These are phyloP conservation scores for Sphenostylis stenocarpa DNA, from an alignment of 306 rosid species.

Conservation along the genomic window DNA sequence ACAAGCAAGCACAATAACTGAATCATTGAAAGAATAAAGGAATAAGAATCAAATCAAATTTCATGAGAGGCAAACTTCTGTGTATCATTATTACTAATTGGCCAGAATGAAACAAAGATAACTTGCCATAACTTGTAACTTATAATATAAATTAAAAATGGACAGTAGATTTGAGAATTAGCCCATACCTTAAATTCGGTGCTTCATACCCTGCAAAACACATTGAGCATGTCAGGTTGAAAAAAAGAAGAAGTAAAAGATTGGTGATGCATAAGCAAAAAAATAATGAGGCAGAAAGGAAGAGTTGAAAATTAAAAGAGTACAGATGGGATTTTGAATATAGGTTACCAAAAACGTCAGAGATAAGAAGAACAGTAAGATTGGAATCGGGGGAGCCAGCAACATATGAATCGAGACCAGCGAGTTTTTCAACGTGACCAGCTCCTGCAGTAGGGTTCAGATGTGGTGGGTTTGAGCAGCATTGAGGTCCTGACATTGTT, in stretches of 20 bases:
- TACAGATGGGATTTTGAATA: neutral
- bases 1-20: neutral
- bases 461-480: constrained; percentile 33
- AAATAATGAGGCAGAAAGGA: neutral
- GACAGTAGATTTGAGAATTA: neutral
- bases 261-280: neutral
- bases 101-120: neutral
- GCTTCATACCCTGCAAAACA: constrained; percentile 67
- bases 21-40: neutral
- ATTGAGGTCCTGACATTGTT: constrained; percentile 9
- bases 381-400: constrained; percentile 58
- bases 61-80: neutral
- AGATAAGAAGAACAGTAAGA: constrained; percentile 48
- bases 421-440: constrained; percentile 60
- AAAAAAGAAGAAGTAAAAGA: neutral
- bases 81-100: neutral
- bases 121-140: neutral
- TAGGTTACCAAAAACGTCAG: constrained; percentile 51
- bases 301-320: neutral
- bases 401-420: constrained; percentile 51
- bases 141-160: neutral
- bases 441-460: constrained; percentile 54
- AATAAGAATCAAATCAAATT: neutral
- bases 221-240: constrained; percentile 21
- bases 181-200: constrained; percentile 63